Evolutionary conservation across 1,139 yeast species (phyloP).

Genomic region (Tardiomyces digboiensis): DNA sequence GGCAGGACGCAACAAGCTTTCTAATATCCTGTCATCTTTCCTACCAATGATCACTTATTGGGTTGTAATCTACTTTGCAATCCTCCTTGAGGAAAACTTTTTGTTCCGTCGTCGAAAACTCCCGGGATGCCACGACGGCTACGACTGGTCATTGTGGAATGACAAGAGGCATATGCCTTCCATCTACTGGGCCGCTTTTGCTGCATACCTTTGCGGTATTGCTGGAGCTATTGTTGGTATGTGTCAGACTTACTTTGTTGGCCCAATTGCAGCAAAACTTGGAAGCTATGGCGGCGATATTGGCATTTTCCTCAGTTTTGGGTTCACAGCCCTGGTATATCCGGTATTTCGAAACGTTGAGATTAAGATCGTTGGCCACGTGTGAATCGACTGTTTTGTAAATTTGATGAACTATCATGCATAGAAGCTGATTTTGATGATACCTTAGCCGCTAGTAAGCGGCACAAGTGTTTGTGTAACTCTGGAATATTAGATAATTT

Average conservation of each 20-base stretch:
- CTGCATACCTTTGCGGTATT: slow-evolving; percentile 45
- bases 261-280: slow-evolving; percentile 52
- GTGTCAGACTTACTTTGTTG: slow-evolving; percentile 76
- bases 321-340: slow-evolving; percentile 52
- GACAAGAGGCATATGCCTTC: not conserved
- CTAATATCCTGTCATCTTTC: slow-evolving; percentile 74
- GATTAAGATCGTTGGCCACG: slow-evolving; percentile 2
- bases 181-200: not conserved
- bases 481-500: too few relatives aligned
- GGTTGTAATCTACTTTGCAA: slow-evolving; percentile 73
- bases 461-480: too few relatives aligned
- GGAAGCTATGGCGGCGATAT: slow-evolving; percentile 74
- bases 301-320: slow-evolving; percentile 73
- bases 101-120: slow-evolving; percentile 54
- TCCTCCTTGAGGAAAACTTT: slow-evolving; percentile 64
- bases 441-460: too few relatives aligned
- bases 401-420: too few relatives aligned
- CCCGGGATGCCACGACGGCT: slow-evolving; percentile 8
- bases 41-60: slow-evolving; percentile 94
- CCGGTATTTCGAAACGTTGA: slow-evolving; percentile 60
- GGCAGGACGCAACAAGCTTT: slow-evolving; percentile 69
- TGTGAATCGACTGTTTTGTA: too few relatives aligned
- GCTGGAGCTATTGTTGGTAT: slow-evolving; percentile 84
- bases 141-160: not conserved
- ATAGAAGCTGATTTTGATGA: too few relatives aligned